Evolutionary conservation across 352 stramenopile species (phyloP), one percentile per base, ranked within the genome.

Genomic region (Aphanomyces invadans): DNA sequence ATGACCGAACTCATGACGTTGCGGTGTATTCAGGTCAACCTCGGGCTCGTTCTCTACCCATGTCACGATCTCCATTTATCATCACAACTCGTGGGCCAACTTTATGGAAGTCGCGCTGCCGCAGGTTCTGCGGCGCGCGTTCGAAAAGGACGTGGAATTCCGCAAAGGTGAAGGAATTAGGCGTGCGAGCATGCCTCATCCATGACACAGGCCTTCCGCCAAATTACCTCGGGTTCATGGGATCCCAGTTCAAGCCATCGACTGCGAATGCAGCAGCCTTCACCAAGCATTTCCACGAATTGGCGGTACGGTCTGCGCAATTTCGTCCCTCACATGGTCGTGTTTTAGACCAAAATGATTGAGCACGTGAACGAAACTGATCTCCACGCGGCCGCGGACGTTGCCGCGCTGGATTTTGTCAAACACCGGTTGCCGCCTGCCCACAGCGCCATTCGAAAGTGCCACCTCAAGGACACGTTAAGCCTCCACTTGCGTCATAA

Each of bases 81-180:
- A 95, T 67, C 86, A 92, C 74, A 88, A 86, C 46, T 88, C 86
- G 19, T 95, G 86, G 86, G 83, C 83, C 9, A 93, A 95, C 69
- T 95, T 95, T 64, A 56, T 95, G 57, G 84, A 95, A 68, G 73
- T 93, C 29, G 76, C 80, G 19, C 74, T 95, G 4, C 84, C 86
- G 26, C 82, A 77, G 10, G 73, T 91, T 28, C 83, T 95, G 57
- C 82, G 82, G 17, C 78, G 84, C 55, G 84, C 84, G 0, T 93
- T 95, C 39, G 86, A 92, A 62, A 73, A 77, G 4, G 78, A 95
- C 48, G 73, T 95, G 5, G 65, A 62, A 26, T 93, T 92, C 64
- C 84, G 86, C 25, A 52, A 54, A 62, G 54, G 54, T 62, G 46
- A n/a, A 21, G 21, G 31, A 48, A 29, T 23, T 57, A 21, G 15